A percentile compares a stretch with the other conserved stretches of the same genome.
Evolutionary conservation across 805 yeast genomes (phyloP).

Genomic region (Suhomyces sp.): DNA sequence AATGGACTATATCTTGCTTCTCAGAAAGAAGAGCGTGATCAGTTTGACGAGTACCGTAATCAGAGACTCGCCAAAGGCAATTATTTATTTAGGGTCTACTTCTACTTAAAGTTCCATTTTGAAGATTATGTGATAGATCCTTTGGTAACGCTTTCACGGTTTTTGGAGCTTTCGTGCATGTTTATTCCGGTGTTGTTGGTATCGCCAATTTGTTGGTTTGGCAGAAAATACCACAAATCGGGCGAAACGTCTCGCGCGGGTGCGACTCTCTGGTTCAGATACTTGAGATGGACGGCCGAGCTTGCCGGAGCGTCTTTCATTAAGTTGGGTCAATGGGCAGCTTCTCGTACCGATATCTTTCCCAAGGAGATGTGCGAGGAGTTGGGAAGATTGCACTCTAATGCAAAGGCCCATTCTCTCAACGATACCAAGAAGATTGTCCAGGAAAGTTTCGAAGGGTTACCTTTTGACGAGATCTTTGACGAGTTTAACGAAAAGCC

Average conservation of each 20-base stretch:
- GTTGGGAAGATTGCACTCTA: conserved; percentile 74
- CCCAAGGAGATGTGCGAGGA: conserved; percentile 75
- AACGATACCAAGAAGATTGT: conserved; percentile 57
- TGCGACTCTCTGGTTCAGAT: conserved; percentile 64
- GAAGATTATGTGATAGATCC: conserved; percentile 68
- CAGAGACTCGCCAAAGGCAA: conserved; percentile 19
- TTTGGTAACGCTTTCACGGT: conserved; percentile 60
- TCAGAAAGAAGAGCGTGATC: conserved; percentile 49
- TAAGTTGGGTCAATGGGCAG: conserved; percentile 98
- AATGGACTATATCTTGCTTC: conserved; percentile 62
- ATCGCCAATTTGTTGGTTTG: conserved; percentile 65
- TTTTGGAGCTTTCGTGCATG: conserved; percentile 60
- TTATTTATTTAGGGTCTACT: conserved; percentile 28
- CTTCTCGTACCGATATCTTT: conserved; percentile 91
- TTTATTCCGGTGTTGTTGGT: conserved; percentile 67
- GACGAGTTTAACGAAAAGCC: conserved; percentile 75
- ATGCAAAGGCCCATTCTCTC: conserved; percentile 72
- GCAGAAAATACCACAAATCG: conserved; percentile 37
- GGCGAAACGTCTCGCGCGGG: conserved; percentile 49
- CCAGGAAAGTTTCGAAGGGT: conserved; percentile 52
- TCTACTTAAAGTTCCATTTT: conserved; percentile 40
- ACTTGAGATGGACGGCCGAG: conserved; percentile 67
- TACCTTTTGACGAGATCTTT: conserved; percentile 70
- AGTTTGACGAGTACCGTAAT: conserved; percentile 32
- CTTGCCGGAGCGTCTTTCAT: conserved; percentile 89